A percentile compares a stretch with the other conserved stretches of the same genome.
Evolutionary conservation across 2,329 filamentous ascomycete genomes (phyloP).

Genomic region (Pyricularia grisea): DNA sequence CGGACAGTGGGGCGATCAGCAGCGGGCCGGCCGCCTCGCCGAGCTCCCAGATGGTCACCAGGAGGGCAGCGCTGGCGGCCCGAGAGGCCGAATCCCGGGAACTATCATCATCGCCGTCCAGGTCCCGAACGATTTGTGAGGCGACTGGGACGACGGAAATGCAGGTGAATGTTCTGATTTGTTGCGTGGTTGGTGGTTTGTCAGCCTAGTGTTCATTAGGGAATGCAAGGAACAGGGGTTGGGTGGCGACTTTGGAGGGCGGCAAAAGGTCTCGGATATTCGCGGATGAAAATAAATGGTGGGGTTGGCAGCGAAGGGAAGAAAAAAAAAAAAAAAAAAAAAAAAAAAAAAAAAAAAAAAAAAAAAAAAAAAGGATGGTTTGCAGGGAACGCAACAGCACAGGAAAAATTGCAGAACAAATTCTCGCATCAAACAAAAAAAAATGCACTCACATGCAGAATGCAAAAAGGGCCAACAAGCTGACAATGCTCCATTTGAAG

Average conservation of each 20-base stretch:
- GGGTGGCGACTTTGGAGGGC: not conserved
- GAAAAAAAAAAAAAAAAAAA: not conserved
- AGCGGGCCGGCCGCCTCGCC: conserved; percentile 54
- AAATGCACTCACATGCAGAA: conserved; percentile 41
- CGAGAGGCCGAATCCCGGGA: conserved; percentile 19
- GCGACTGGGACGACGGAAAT: conserved; percentile 46
- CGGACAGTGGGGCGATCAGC: conserved; percentile 52
- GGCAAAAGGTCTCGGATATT: not conserved
- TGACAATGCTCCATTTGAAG: conserved; percentile 45
- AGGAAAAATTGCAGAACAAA: not conserved
- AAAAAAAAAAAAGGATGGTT: too few relatives aligned
- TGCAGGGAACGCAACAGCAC: not conserved
- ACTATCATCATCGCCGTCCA: conserved; percentile 25
- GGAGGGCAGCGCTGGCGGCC: conserved; percentile 41
- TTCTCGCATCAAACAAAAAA: too few relatives aligned
- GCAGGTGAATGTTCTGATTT: conserved; percentile 44
- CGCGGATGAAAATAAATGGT: not conserved
- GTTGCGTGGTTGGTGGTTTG: not conserved
- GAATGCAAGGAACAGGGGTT: not conserved
- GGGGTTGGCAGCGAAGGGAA: not conserved
- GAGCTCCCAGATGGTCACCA: conserved; percentile 63
- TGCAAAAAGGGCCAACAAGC: conserved; percentile 40
- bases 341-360: too few relatives aligned
- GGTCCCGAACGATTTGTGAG: conserved; percentile 37
- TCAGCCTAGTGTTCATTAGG: not conserved